A percentile compares a stretch with the other conserved stretches of the same genome.
phyloP scores from a whole-genome alignment of 805 yeast genomes.

The Zygotorulaspora sp. region DNA sequence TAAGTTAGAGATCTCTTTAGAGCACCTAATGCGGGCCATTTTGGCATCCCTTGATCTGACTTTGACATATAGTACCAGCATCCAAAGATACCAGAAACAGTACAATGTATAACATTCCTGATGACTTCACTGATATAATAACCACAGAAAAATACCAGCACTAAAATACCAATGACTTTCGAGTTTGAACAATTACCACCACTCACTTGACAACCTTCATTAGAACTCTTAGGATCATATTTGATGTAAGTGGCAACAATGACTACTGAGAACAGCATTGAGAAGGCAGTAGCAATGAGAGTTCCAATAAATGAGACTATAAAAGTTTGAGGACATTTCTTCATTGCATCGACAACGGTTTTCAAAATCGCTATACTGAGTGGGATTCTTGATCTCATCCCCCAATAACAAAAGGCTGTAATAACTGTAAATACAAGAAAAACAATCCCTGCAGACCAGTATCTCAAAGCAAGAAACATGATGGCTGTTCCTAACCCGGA shows the following conservation, averaged over 20 bases:
- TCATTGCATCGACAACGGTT: slow-evolving; percentile 74
- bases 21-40: slow-evolving; percentile 74
- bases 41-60: slow-evolving; percentile 75
- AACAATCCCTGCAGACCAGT: slow-evolving; percentile 78
- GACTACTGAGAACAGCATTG: slow-evolving; percentile 59
- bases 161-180: slow-evolving; percentile 62
- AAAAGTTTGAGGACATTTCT: slow-evolving; percentile 63
- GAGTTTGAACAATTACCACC: slow-evolving; percentile 55
- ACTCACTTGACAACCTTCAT: slow-evolving; percentile 48
- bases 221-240: slow-evolving; percentile 53
- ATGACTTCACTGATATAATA: slow-evolving; percentile 79
- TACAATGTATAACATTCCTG: slow-evolving; percentile 72
- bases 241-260: slow-evolving; percentile 75
- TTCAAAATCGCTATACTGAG: slow-evolving; percentile 65
- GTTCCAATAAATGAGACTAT: slow-evolving; percentile 58
- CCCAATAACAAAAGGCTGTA: slow-evolving; percentile 69
- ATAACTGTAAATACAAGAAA: slow-evolving; percentile 60
- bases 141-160: slow-evolving; percentile 77
- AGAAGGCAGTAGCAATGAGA: slow-evolving; percentile 55
- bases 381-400: slow-evolving; percentile 65
- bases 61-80: slow-evolving; percentile 82
- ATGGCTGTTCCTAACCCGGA: slow-evolving; percentile 74
- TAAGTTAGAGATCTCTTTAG: slow-evolving; percentile 75
- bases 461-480: slow-evolving; percentile 59
- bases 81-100: slow-evolving; percentile 81